Base-by-base conservation (phyloP, 768 basidiomycete species). In the Lactarius deliciosus region DNA sequence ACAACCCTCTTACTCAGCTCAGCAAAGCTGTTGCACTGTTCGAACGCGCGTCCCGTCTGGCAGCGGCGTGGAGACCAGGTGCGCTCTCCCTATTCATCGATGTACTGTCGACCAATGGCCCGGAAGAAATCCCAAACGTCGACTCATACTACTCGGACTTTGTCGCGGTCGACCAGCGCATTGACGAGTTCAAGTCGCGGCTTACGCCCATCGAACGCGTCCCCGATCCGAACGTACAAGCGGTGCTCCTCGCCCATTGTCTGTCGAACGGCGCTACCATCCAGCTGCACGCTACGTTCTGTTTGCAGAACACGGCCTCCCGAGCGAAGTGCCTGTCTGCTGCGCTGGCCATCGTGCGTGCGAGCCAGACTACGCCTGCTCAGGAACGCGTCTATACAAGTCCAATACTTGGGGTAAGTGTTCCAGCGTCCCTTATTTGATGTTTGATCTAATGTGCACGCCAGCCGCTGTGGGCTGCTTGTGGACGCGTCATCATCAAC, bases 21-120 rank as follows among this genome's bases (percentile, higher is more conserved):
- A 80, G 79, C 64, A 87, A 88, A 69, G 85, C 86, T 1, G 79
- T 83, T 7, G 80, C 86, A 28, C 75, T 89, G 50, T 83, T 87
- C 64, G 86, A 87, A 70, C 79, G 82, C 28, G 83, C 87, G 10
- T 78, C 82, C 9, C 81, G 83, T 57, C 75, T 90, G 20, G 80
- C 81, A 8, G 82, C 75, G 32, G 75, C 76, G 30, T 77, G 77
- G 72, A 69, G 72, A 43, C 73, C 74, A 30, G 70, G 76, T 77
- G 66, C 67, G 73, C 56, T 38, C 28, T n/a, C n/a, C 20, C 25
- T 61, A 34, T 28, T 15, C 18, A 40, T 45, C 25, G 20, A 34
- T 15, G 18, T 28, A 50, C 32, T 4, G 40, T 32, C 38, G 28
- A 30, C 54, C 64, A 20, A 62, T 36, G 5, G 18, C 16, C 38